These are phyloP conservation scores for Cenchrus americanus DNA, from an alignment of 176 grass and related monocot species.

Conservation along the genomic window DNA sequence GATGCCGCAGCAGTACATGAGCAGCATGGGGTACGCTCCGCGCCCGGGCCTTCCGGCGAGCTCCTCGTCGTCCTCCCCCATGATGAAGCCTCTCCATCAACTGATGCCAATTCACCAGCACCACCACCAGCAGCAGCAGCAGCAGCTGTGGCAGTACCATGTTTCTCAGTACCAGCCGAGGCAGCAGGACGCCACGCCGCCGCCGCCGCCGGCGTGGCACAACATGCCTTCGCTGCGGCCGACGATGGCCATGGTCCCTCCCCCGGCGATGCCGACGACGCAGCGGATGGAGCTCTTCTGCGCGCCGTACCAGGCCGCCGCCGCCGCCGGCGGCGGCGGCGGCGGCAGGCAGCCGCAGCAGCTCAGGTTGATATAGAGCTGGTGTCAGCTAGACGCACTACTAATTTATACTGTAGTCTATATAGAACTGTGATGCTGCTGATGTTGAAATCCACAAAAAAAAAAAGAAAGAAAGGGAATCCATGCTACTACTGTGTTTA, in stretches of 20 bases:
- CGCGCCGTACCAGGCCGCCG: constrained; percentile 36
- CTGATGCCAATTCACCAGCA: neutral
- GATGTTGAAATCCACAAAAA: neutral
- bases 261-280: constrained; percentile 14
- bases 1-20: constrained; percentile 48
- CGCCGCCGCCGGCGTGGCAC: neutral
- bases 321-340: neutral
- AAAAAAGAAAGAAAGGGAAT: neutral
- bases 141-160: constrained; percentile 57
- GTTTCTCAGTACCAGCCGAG: constrained; percentile 47
- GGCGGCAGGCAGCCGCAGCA: constrained; percentile 36
- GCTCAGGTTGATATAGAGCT: constrained; percentile 36
- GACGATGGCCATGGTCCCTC: constrained; percentile 29
- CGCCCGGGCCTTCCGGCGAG: neutral
- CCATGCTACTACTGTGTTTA: neutral
- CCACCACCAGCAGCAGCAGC: constrained; percentile 16
- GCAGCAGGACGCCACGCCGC: neutral
- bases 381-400: neutral
- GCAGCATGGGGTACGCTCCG: constrained; percentile 37
- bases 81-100: constrained; percentile 46
- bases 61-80: constrained; percentile 30
- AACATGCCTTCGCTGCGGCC: constrained; percentile 17
- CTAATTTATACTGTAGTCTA: neutral
- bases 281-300: constrained; percentile 54
- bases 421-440: neutral